phyloP scores from a whole-genome alignment of 371 early-diverging fungal species.

The Cokeromyces recurvatus region DNA sequence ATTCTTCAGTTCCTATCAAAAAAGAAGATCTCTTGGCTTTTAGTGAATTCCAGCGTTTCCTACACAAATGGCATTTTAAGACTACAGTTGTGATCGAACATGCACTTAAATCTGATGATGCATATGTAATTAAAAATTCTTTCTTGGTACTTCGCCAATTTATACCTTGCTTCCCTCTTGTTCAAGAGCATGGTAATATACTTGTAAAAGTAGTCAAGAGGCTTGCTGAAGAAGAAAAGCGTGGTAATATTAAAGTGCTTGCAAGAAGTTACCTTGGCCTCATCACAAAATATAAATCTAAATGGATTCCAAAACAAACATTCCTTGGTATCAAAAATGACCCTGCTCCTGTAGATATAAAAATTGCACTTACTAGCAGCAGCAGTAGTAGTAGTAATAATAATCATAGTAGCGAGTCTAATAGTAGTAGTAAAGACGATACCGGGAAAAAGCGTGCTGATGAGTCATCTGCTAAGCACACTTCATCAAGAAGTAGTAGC shows the following conservation, averaged over 20 bases:
- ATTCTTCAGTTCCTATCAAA: conserved; percentile 34
- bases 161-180: conserved; percentile 57
- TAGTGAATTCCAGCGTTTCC: conserved; percentile 66
- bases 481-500: no score
- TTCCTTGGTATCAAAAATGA: conserved; percentile 23
- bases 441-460: background rate
- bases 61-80: conserved; percentile 77
- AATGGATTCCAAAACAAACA: conserved; percentile 27
- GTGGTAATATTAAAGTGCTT: conserved; percentile 38
- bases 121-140: conserved; percentile 70
- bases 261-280: conserved; percentile 35
- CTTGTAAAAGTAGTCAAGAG: conserved; percentile 28
- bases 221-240: conserved; percentile 26
- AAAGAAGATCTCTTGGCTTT: conserved; percentile 55
- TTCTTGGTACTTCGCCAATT: conserved; percentile 68
- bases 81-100: conserved; percentile 41
- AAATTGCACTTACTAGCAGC: conserved; percentile 2
- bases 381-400: background rate
- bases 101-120: conserved; percentile 60
- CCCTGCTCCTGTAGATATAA: conserved; percentile 12
- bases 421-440: conserved; percentile 2
- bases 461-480: no score
- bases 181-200: conserved; percentile 47
- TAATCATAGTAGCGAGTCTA: background rate
- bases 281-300: conserved; percentile 26